Percentiles rank a stretch among this genome's conserved stretches.
Conservation (phyloP, 2,329 filamentous ascomycete species). For the Fusarium napiforme region DNA sequence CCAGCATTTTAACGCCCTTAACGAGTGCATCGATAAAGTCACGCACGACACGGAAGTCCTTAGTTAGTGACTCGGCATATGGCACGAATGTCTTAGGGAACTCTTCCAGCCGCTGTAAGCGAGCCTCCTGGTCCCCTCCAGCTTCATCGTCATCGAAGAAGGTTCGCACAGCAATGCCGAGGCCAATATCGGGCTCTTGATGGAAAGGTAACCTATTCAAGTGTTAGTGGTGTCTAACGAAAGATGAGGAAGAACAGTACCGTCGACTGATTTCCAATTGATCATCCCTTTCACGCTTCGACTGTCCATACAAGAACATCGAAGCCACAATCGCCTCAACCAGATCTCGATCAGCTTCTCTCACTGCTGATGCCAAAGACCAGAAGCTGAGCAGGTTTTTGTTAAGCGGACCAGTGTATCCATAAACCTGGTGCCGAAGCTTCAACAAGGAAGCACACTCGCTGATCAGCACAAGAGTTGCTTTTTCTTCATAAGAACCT, state of each 20-base stretch:
- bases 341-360: slow-evolving; percentile 82
- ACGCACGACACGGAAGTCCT: slow-evolving; percentile 68
- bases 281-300: slow-evolving; percentile 74
- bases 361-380: slow-evolving; percentile 82
- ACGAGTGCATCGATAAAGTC: slow-evolving; percentile 69
- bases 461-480: slow-evolving; percentile 83
- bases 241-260: slow-evolving; percentile 58
- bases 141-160: slow-evolving; percentile 78
- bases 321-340: slow-evolving; percentile 84
- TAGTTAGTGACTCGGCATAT: slow-evolving; percentile 66
- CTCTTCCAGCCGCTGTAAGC: slow-evolving; percentile 56
- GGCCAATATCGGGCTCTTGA: slow-evolving; percentile 76
- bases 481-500: slow-evolving; percentile 76
- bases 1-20: slow-evolving; percentile 66
- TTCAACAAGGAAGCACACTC: slow-evolving; percentile 86
- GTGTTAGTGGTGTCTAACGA: slow-evolving; percentile 26
- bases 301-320: slow-evolving; percentile 84
- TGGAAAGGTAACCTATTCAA: slow-evolving; percentile 70
- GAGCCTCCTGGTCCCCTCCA: slow-evolving; percentile 62
- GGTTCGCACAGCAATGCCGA: slow-evolving; percentile 83
- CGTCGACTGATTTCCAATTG: slow-evolving; percentile 75
- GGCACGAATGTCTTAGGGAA: slow-evolving; percentile 68
- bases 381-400: slow-evolving; percentile 89
- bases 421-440: slow-evolving; percentile 83
- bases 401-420: slow-evolving; percentile 94